phyloP scores from a whole-genome alignment of 2,329 filamentous ascomycete genomes.

The Diaporthe aspalathi region DNA sequence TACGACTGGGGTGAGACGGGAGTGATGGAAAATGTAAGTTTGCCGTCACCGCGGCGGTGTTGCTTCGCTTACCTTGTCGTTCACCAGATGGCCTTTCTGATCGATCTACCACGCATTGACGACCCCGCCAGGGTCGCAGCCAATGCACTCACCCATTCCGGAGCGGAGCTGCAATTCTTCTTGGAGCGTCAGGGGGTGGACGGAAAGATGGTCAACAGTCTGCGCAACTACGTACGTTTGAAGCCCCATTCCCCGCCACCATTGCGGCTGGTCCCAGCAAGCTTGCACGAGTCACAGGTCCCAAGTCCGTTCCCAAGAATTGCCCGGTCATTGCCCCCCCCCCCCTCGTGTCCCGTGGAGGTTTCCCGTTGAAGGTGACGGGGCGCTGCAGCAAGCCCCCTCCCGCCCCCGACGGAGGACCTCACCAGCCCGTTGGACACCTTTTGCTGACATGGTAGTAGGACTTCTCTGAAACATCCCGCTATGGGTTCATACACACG shows the following conservation, averaged over 20 bases:
- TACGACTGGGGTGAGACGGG: constrained; percentile 93
- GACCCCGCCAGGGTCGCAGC: constrained; percentile 46
- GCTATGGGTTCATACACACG: constrained; percentile 85
- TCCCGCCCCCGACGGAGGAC: neutral
- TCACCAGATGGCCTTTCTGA: constrained; percentile 81
- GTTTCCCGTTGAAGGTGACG: constrained; percentile 13
- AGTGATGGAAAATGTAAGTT: constrained; percentile 82
- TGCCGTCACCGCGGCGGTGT: neutral
- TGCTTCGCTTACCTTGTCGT: constrained; percentile 38
- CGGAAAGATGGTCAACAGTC: constrained; percentile 71
- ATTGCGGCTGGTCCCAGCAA: constrained; percentile 7
- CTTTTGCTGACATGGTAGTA: constrained; percentile 20
- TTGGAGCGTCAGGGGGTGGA: constrained; percentile 74
- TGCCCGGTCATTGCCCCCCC: neutral
- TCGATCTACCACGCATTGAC: constrained; percentile 81
- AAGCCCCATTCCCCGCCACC: neutral
- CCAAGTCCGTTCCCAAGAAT: neutral
- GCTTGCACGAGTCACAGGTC: neutral
- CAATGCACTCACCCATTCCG: constrained; percentile 65
- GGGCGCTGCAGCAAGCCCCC: neutral
- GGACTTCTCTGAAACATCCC: constrained; percentile 79
- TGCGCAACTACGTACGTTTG: constrained; percentile 70
- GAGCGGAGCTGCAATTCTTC: constrained; percentile 77
- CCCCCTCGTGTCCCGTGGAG: neutral
- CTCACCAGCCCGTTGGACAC: neutral